Conservation (phyloP, 306 rosid species). For the Parietaria judaica region DNA sequence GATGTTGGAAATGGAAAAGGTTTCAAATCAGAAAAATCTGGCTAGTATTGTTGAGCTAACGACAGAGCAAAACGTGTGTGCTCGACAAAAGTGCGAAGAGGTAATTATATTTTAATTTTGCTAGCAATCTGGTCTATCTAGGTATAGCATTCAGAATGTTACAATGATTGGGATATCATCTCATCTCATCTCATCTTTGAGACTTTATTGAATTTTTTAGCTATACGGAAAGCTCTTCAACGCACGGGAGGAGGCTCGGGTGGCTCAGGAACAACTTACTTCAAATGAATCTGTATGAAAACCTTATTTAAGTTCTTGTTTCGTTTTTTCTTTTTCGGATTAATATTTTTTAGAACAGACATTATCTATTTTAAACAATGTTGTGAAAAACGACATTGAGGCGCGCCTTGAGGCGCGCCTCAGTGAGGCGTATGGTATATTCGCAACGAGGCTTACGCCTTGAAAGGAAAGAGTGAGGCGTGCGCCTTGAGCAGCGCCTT, state of each 20-base stretch:
- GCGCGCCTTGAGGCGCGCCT: too few species aligned
- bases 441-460: too few species aligned
- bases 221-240: constrained; percentile 54
- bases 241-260: constrained; percentile 58
- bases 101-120: constrained; percentile 26
- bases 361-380: too few species aligned
- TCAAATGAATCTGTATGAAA: constrained; percentile 32
- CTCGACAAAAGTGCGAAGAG: constrained; percentile 60
- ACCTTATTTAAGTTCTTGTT: neutral
- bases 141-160: too few species aligned
- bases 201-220: constrained; percentile 31
- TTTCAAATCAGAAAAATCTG: constrained; percentile 68
- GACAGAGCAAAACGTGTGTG: constrained; percentile 57
- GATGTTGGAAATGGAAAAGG: constrained; percentile 63
- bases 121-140: too few species aligned
- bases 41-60: constrained; percentile 65
- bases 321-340: neutral
- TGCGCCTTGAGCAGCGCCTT: too few species aligned
- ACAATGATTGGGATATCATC: constrained; percentile 11
- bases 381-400: too few species aligned
- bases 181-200: constrained; percentile 7
- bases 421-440: too few species aligned
- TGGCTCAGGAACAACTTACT: constrained; percentile 47
- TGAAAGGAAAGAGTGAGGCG: too few species aligned
- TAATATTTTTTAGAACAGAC: neutral